A percentile compares a stretch with the other conserved stretches of the same genome.
Conservation (phyloP, 2,329 filamentous ascomycete genomes). For the Colletotrichum karsti region DNA sequence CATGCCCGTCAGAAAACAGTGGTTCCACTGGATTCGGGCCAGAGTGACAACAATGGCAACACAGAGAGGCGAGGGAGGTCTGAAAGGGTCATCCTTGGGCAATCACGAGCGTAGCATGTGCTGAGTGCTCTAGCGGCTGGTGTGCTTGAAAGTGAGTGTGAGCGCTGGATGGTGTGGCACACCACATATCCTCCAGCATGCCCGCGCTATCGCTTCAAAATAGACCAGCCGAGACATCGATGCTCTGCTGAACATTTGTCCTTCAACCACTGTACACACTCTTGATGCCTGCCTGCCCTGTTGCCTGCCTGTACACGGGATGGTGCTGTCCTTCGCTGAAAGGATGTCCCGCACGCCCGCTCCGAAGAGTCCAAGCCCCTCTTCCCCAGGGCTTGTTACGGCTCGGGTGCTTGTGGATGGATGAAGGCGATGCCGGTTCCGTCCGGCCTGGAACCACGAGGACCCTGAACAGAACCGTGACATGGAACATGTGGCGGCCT, state of each 20-base stretch:
- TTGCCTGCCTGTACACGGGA: neutral
- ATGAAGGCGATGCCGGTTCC: conserved; percentile 9
- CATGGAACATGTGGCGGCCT: neutral
- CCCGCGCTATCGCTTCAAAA: conserved; percentile 4
- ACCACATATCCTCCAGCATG: neutral
- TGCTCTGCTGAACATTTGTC: neutral
- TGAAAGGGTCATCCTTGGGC: conserved; percentile 4
- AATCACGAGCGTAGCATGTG: conserved; percentile 19
- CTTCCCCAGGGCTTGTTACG: neutral
- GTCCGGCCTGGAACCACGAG: conserved; percentile 8
- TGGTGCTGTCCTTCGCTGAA: neutral
- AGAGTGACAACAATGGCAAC: neutral
- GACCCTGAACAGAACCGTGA: neutral
- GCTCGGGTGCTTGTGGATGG: neutral
- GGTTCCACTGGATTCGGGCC: neutral
- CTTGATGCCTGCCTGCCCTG: neutral
- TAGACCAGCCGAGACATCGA: neutral
- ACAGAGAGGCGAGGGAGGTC: neutral
- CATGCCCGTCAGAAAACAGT: conserved; percentile 8
- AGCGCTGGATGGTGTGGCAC: neutral
- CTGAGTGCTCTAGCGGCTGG: neutral
- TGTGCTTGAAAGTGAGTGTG: conserved; percentile 2
- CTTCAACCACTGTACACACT: neutral
- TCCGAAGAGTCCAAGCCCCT: neutral
- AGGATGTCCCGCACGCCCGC: neutral